Evolutionary conservation across 208 protist genomes (phyloP), one percentile per base, ranked within the genome.

Genomic region (Acanthamoeba rhysodes): DNA sequence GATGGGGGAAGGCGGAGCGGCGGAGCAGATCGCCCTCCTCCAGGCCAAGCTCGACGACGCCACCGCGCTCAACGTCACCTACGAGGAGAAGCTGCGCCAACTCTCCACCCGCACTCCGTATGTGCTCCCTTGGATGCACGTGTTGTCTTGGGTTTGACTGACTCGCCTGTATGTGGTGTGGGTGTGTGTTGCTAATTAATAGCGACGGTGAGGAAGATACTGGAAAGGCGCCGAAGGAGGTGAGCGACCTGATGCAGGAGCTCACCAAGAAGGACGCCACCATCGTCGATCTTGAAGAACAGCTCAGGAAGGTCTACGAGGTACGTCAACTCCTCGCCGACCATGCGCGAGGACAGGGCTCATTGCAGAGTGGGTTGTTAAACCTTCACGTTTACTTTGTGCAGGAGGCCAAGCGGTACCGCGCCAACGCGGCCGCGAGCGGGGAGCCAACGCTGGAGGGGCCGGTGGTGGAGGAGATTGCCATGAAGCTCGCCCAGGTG

Each of bases 31-130:
- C 24, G 82, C 82, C 34, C 27, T 90, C 22, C 45, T 90, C 7
- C 53, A 90, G 34, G 48, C 82, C 29, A 93, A 76, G 53, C 88
- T 93, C n/a, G 88, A 76, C 22, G 88, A 93, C 37, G 64, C 88
- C 22, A 34, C 88, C 10, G 48, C 82, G 7, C 55, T 90, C 48
- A 90, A 90, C 34, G 55, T 32, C 53, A 66, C 82, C 20, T 62
- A 64, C 34, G 82, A 90, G 27, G 53, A 90, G 1, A 90, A 90
- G 82, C 82, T 90, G 16, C 48, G 29, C 50, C 55, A 68, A 27
- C 50, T 90, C 18, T 45, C 24, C 50, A 14, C 48, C 14, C 24
- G 32, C 78, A 16, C 20, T 55, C 37, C 78, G 29, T 87, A 41
- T 20, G 32, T 53, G 68, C 68, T 24, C 18, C 0, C 68, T 41